phyloP scores from a whole-genome alignment of 176 grass and related monocot genomes.

The Eragrostis nindensis region DNA sequence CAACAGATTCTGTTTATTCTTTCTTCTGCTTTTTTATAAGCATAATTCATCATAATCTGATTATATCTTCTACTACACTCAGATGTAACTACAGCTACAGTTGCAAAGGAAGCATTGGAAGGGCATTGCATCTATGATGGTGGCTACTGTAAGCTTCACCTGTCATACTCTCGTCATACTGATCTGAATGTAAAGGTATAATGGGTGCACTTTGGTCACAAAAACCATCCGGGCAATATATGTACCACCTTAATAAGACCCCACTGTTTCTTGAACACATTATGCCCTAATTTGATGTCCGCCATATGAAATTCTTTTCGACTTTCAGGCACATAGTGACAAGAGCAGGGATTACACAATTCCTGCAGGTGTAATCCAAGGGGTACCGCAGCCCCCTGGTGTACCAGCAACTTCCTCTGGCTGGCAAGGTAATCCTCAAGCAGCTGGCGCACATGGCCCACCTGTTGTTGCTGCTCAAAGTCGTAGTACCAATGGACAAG shows the following conservation, averaged over 20 bases:
- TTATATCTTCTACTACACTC: conserved; percentile 31
- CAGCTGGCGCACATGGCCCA: conserved; percentile 48
- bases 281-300: not conserved
- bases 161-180: conserved; percentile 99
- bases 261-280: not conserved
- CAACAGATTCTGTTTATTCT: not conserved
- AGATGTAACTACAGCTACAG: conserved; percentile 80
- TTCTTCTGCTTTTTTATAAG: not conserved
- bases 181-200: conserved; percentile 99
- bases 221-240: conserved; percentile 22
- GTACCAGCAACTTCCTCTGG: conserved; percentile 41
- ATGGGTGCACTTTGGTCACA: conserved; percentile 45
- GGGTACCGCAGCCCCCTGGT: conserved; percentile 49
- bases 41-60: conserved; percentile 28
- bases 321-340: conserved; percentile 86
- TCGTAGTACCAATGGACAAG: conserved; percentile 22
- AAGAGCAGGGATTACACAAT: conserved; percentile 98
- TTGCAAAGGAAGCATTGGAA: conserved; percentile 92
- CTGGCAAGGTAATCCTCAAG: conserved; percentile 64
- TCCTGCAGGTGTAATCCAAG: conserved; percentile 52
- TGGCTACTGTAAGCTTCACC: conserved; percentile 99
- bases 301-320: conserved; percentile 16
- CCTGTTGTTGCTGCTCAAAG: conserved; percentile 38
- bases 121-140: conserved; percentile 99
- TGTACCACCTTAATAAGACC: not conserved